phyloP scores from a whole-genome alignment of 2,329 filamentous ascomycete species.

The Cercospora beticola region DNA sequence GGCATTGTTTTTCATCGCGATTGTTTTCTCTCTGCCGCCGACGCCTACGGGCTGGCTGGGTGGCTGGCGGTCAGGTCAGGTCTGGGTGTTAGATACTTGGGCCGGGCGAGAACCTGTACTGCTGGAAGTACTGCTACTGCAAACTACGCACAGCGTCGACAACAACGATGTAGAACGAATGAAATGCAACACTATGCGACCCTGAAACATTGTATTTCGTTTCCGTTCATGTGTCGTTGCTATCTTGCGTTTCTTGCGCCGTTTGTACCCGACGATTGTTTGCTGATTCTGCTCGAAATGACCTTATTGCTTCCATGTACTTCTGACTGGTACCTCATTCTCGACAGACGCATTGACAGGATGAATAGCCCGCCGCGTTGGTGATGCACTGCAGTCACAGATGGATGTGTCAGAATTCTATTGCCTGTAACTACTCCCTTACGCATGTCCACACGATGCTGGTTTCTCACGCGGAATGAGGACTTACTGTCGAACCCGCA shows the following conservation, averaged over 20 bases:
- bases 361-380: constrained; percentile 7
- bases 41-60: constrained; percentile 1
- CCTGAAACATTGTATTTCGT: neutral
- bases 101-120: constrained; percentile 10
- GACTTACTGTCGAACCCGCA: constrained; percentile 6
- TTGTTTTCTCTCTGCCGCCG: neutral
- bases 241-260: neutral
- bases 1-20: neutral
- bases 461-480: neutral
- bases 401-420: neutral
- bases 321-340: neutral
- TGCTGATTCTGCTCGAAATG: neutral
- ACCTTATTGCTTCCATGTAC: neutral
- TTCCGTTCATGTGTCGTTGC: neutral
- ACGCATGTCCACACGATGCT: neutral
- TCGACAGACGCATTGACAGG: constrained; percentile 7
- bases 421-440: neutral
- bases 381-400: constrained; percentile 3
- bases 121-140: neutral
- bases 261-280: neutral
- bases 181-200: neutral
- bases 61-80: constrained; percentile 6
- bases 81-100: constrained; percentile 3
- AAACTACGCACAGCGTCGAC: neutral
- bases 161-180: neutral